These are phyloP conservation scores for Trichosporon faecale DNA, from an alignment of 1,284 basidiomycete genomes.

Conservation along the genomic window DNA sequence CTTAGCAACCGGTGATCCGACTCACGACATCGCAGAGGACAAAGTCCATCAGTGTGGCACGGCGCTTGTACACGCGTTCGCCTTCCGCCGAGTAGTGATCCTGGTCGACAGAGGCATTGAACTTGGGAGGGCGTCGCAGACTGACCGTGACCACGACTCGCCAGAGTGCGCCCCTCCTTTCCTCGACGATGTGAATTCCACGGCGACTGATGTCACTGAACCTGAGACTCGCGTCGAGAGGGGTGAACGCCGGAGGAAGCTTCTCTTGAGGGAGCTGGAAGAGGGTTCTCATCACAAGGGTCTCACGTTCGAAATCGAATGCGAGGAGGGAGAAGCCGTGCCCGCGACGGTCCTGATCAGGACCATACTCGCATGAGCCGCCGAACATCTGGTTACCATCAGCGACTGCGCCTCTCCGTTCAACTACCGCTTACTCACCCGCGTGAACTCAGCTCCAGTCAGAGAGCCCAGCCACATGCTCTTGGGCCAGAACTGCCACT, in stretches of 20 bases:
- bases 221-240: slow-evolving; percentile 41
- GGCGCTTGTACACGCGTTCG: slow-evolving; percentile 25
- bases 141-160: slow-evolving; percentile 39
- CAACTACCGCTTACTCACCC: background rate
- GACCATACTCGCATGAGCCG: background rate
- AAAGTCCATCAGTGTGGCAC: slow-evolving; percentile 49
- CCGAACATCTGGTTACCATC: background rate
- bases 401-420: background rate
- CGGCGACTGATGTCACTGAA: slow-evolving; percentile 43
- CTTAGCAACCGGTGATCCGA: background rate
- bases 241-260: slow-evolving; percentile 35
- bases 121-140: slow-evolving; percentile 41
- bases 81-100: background rate
- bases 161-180: background rate
- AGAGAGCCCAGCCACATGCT: slow-evolving; percentile 10
- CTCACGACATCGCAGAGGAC: slow-evolving; percentile 22
- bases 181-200: slow-evolving; percentile 36
- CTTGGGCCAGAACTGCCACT: slow-evolving; percentile 9
- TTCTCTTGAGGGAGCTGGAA: background rate
- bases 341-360: background rate
- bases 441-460: slow-evolving; percentile 7
- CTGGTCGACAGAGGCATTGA: slow-evolving; percentile 32
- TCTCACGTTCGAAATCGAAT: slow-evolving; percentile 41
- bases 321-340: slow-evolving; percentile 31
- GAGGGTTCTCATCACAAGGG: slow-evolving; percentile 28